Percentiles rank a stretch among this genome's conserved stretches.
Conservation (phyloP, 768 basidiomycete species). For the Mycena belliarum region DNA sequence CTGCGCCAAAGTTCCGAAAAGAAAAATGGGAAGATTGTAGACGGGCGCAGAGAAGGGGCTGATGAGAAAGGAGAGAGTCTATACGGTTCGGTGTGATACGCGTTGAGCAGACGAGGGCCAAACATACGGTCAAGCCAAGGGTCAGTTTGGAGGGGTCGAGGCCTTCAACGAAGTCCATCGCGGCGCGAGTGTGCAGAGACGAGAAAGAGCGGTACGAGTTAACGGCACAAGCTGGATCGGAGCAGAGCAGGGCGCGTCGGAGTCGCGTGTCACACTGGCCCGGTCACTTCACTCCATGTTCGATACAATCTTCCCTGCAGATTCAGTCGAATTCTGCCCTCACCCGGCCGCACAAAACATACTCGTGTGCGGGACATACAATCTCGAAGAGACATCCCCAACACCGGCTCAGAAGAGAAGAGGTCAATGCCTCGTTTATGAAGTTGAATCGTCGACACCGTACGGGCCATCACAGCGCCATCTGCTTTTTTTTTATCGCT, state of each 20-base stretch:
- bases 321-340: conserved; percentile 91
- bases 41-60: conserved; percentile 57
- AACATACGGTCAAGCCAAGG: conserved; percentile 57
- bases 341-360: conserved; percentile 56
- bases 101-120: not conserved
- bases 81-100: not conserved
- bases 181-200: conserved; percentile 9
- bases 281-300: not conserved
- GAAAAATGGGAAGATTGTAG: conserved; percentile 83
- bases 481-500: not conserved
- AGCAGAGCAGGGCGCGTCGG: not conserved
- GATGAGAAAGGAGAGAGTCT: conserved; percentile 65
- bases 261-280: no score
- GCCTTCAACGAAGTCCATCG: conserved; percentile 67
- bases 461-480: conserved; percentile 15
- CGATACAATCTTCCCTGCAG: conserved; percentile 62
- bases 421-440: conserved; percentile 77
- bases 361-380: conserved; percentile 91
- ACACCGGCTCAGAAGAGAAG: conserved; percentile 42
- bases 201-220: no score
- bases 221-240: no score
- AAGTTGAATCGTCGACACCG: conserved; percentile 33
- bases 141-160: conserved; percentile 76
- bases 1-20: conserved; percentile 71
- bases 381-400: conserved; percentile 50